A percentile compares a stretch with the other conserved stretches of the same genome.
These are phyloP conservation scores for Margaritispora aquatica DNA, from an alignment of 495 filamentous ascomycete genomes.

Conservation along the genomic window DNA sequence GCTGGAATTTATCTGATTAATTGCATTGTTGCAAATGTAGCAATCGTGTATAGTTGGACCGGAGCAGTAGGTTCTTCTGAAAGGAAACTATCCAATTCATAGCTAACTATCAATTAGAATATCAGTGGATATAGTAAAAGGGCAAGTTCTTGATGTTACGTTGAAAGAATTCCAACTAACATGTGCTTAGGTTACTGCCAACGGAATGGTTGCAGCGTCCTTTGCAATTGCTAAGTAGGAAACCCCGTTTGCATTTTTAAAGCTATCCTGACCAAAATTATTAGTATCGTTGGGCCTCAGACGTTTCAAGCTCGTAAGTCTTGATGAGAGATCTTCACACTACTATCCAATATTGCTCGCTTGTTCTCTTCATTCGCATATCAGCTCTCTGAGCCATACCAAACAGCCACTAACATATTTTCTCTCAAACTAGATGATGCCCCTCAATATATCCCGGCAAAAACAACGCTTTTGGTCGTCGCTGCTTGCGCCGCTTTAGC, in stretches of 20 bases:
- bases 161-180: neutral
- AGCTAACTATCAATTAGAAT: no score
- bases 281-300: constrained; percentile 14
- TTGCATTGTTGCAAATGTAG: constrained; percentile 44
- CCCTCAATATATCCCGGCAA: constrained; percentile 58
- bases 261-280: neutral
- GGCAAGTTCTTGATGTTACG: neutral
- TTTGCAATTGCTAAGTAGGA: constrained; percentile 13
- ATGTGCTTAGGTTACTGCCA: neutral
- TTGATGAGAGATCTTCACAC: no score
- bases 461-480: constrained; percentile 44
- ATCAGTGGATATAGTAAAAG: constrained; percentile 13
- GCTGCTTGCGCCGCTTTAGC: constrained; percentile 17
- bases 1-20: constrained; percentile 63
- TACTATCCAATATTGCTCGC: no score
- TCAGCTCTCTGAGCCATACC: no score
- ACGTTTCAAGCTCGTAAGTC: constrained; percentile 11
- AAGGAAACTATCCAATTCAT: no score
- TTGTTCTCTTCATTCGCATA: no score
- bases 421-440: no score
- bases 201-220: neutral
- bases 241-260: no score
- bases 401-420: no score
- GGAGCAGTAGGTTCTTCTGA: no score
- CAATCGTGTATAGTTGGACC: constrained; percentile 31